Base-by-base conservation (phyloP, 106 monocot genomes). In the Vanilla planifolia region DNA sequence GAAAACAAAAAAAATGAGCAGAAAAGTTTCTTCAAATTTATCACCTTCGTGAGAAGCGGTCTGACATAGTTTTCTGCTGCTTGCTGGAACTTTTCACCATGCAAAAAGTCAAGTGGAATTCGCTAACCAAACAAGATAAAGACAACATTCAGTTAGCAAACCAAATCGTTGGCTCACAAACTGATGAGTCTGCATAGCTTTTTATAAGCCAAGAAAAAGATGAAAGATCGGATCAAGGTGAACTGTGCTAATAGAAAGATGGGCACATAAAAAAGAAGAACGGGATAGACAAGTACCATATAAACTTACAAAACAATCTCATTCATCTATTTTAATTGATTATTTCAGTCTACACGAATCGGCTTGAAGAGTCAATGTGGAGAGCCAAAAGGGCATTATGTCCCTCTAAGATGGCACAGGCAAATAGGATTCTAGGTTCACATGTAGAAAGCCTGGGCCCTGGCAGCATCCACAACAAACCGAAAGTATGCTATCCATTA, bases 101-200 rank as follows among this genome's bases (percentile, higher is more conserved):
- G 62, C 48, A 95, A 76, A 78, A 90, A 95, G 76, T 95, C 95
- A 51, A 95, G 86, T 47, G 95, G 89, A 73, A 95, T 95, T 55
- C 95, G 67, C 95, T 95, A 77, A 22, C 8, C 14, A 50, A 61
- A 69, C 60, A 61, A 43, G 26, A 35, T 6, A 57, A 36, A 56
- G 14, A 42, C 22, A 33, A 44, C 43, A 22, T 39, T 26, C 27
- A 27, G 25, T 14, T n/a, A 14, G 0, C 19, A 32, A 29, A 8
- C 4, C 19, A 28, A 57, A 57, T 30, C 27, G 13, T 10, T 25
- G 27, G 14, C 27, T 34, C 35, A 19, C 6, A 57, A 57, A 57
- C 33, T 35, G 35, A 33, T 20, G 35, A 35, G n/a, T 33, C 35
- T 21, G 57, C 17, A 57, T 19, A 45, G 40, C 14, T 32, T 29